phyloP scores from a whole-genome alignment of 345 rosid species.

The Arabidopsis arenosa region DNA sequence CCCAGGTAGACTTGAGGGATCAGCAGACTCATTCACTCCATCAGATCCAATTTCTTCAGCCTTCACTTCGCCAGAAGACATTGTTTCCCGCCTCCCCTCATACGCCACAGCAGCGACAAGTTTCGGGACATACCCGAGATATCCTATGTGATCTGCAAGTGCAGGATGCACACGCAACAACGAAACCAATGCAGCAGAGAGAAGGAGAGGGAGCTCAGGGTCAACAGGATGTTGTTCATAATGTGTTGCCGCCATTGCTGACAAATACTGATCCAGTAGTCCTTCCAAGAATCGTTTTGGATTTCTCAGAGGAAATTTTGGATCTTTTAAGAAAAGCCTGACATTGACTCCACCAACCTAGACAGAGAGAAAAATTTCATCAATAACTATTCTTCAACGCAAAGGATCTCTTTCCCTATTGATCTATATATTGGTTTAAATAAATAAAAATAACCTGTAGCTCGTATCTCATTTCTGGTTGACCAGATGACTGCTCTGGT shows the following conservation, averaged over 20 bases:
- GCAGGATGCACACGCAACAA: conserved; percentile 97
- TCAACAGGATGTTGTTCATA: conserved; percentile 77
- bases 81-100: conserved; percentile 90
- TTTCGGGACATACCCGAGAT: conserved; percentile 98
- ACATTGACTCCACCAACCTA: conserved; percentile 98
- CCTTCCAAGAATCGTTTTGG: conserved; percentile 99
- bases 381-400: conserved; percentile 20
- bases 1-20: conserved; percentile 56
- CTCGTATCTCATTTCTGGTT: conserved; percentile 88
- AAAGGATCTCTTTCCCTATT: conserved; percentile 6
- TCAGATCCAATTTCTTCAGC: conserved; percentile 57
- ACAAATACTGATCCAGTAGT: conserved; percentile 89
- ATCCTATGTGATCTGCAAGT: conserved; percentile 96
- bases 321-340: conserved; percentile 93
- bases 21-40: conserved; percentile 56
- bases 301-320: conserved; percentile 95
- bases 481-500: conserved; percentile 94
- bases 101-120: conserved; percentile 97
- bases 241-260: conserved; percentile 93
- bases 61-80: conserved; percentile 74
- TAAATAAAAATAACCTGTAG: conserved; percentile 67
- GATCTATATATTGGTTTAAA: conserved; percentile 5
- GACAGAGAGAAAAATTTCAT: conserved; percentile 30
- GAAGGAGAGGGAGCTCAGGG: conserved; percentile 93
- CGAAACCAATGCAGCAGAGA: conserved; percentile 98